phyloP scores from a whole-genome alignment of 2,329 filamentous ascomycete species.

The Ophiobolus disseminans region DNA sequence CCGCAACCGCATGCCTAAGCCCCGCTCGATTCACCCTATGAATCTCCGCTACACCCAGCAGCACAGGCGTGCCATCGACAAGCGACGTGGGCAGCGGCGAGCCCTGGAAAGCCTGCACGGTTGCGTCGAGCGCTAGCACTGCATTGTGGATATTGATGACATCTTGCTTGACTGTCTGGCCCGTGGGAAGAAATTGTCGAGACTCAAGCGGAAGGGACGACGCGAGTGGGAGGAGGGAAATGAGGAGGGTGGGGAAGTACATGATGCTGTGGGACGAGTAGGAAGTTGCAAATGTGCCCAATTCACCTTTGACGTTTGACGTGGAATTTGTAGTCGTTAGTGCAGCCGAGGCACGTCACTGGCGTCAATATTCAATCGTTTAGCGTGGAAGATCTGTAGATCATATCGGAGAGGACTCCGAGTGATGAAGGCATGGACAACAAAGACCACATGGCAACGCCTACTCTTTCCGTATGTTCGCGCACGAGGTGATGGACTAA shows the following conservation, averaged over 20 bases:
- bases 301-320: no score
- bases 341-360: no score
- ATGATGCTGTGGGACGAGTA: no score
- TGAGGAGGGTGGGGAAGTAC: background rate
- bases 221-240: slow-evolving; percentile 1
- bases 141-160: slow-evolving; percentile 26
- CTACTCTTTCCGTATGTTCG: no score
- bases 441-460: no score
- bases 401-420: no score
- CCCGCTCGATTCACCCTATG: slow-evolving; percentile 25
- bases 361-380: no score
- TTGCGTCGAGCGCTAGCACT: slow-evolving; percentile 18
- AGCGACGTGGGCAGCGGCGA: slow-evolving; percentile 10
- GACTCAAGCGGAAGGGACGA: slow-evolving; percentile 4
- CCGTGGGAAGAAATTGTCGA: slow-evolving; percentile 12
- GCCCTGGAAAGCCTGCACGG: slow-evolving; percentile 11
- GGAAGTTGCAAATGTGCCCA: no score
- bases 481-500: no score
- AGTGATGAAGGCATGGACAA: no score
- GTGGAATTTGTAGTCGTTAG: no score
- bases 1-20: slow-evolving; percentile 16
- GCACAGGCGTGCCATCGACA: slow-evolving; percentile 19
- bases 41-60: slow-evolving; percentile 24
- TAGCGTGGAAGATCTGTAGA: no score
- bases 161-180: slow-evolving; percentile 18